Evolutionary conservation across 768 basidiomycete genomes (phyloP), one percentile per base, ranked within the genome.

Genomic region (Xerocomellus intermedius): DNA sequence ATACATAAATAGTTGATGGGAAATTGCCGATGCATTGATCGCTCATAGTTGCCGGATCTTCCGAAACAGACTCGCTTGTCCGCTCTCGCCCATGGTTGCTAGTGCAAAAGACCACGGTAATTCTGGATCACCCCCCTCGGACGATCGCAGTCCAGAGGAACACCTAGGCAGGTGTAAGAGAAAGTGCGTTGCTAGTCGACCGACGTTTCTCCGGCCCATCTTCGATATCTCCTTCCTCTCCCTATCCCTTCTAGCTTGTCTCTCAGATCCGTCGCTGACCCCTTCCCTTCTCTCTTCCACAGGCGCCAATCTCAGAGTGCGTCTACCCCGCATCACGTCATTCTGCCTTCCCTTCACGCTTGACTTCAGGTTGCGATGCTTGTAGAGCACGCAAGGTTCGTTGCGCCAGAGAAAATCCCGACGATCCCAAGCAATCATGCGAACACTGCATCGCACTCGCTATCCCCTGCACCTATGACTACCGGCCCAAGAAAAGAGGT

Each of bases 401-500:
- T 48, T 94, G 91, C 64, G 86, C 87, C 7, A 78, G 87, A 58
- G 91, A 93, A 65, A 86, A 86, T 61, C 81, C 85, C 24, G 88
- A 89, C 58, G 88, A 89, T 66, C 76, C 82, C 10, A 87, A 86
- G 70, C 84, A 84, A 59, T 79, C 87, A 8, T 94, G 91, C 87
- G 93, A 90, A 68, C 91, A 94, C 67, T 94, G 91, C 69, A 77
- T 87, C 61, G 80, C 87, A 1, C 82, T 94, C 47, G 87, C 84
- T 19, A 88, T 94, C 46, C 81, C 85, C 6, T 94, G 94, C 70
- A 93, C 89, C 1, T 96, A 94, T 62, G 89, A 92, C 66, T 95
- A 95, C 69, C 89, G 91, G 68, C 94, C 94, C 19, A 94, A 94
- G 78, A 95, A 95, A 72, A 78, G 94, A 52, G 94, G 94, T 0